Evolutionary conservation across 768 basidiomycete species (phyloP).

Genomic region (Lactarius pseudohatsudake): DNA sequence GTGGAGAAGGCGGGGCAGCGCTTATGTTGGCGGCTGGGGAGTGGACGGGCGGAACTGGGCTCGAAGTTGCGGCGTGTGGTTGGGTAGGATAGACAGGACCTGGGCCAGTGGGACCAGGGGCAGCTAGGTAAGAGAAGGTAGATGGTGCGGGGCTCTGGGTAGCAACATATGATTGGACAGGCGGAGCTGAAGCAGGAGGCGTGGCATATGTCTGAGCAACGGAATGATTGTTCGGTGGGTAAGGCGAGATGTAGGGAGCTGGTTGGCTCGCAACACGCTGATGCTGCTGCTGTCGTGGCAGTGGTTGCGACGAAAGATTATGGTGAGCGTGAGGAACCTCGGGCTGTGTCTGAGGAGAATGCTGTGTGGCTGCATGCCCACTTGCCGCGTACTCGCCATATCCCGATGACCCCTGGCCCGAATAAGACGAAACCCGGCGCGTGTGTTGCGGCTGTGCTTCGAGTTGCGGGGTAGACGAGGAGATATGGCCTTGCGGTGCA

Average conservation of each 20-base stretch:
- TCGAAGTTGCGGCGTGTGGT: conserved; percentile 3
- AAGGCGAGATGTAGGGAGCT: background rate
- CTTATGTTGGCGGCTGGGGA: background rate
- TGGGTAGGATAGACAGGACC: background rate
- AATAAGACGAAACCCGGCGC: conserved; percentile 2
- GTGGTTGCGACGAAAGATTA: background rate
- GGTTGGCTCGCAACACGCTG: conserved; percentile 1
- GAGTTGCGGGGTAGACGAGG: background rate
- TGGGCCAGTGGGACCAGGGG: background rate
- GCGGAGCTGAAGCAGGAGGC: background rate
- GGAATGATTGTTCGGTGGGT: conserved; percentile 7
- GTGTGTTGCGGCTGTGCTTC: background rate
- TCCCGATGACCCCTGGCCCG: background rate
- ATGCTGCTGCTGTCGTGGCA: conserved; percentile 1
- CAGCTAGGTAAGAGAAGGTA: background rate
- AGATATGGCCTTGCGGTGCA: conserved; percentile 1
- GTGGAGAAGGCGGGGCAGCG: background rate
- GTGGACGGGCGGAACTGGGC: background rate
- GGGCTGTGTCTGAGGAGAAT: conserved; percentile 17
- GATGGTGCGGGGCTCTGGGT: conserved; percentile 8
- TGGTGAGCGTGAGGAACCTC: conserved; percentile 7
- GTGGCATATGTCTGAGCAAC: background rate
- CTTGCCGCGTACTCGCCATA: background rate
- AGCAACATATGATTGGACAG: conserved; percentile 2
- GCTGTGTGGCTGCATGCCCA: conserved; percentile 14